Percentiles rank a stretch among this genome's conserved stretches.
These are phyloP conservation scores for Pseudogymnoascus verrucosus DNA, from an alignment of 2,329 filamentous ascomycete genomes.

Conservation along the genomic window DNA sequence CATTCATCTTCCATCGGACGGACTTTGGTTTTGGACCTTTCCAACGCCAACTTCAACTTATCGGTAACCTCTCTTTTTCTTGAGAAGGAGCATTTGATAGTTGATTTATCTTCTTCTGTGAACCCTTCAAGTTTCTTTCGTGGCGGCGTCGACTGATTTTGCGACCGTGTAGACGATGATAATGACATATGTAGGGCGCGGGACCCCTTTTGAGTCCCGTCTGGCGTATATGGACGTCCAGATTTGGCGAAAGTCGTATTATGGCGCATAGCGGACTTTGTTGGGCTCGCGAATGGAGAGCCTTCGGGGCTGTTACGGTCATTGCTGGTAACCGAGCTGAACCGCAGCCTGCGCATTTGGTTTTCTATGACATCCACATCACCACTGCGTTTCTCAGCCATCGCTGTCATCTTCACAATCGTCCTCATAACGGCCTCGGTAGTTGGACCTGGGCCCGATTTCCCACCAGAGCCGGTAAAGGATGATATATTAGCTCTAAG, in stretches of 20 bases:
- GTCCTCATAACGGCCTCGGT: conserved; percentile 89
- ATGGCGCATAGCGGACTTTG: conserved; percentile 19
- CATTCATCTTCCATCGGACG: conserved; percentile 23
- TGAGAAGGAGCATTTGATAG: conserved; percentile 46
- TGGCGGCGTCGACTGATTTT: conserved; percentile 30
- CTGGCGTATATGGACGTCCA: conserved; percentile 24
- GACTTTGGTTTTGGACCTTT: conserved; percentile 24
- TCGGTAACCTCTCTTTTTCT: conserved; percentile 44
- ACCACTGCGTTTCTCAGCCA: conserved; percentile 84
- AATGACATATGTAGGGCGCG: conserved; percentile 24
- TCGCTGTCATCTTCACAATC: conserved; percentile 83
- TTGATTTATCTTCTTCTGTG: conserved; percentile 49
- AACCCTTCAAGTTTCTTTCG: conserved; percentile 57
- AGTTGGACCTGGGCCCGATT: conserved; percentile 50
- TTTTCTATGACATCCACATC: conserved; percentile 87
- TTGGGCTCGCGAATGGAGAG: conserved; percentile 32
- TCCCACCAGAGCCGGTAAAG: conserved; percentile 38
- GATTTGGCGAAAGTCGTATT: conserved; percentile 21
- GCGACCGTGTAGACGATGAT: conserved; percentile 22
- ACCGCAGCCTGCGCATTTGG: conserved; percentile 67
- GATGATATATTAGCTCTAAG: conserved; percentile 71
- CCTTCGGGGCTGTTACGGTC: conserved; percentile 29
- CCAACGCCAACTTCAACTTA: conserved; percentile 35
- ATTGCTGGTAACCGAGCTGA: conserved; percentile 29
- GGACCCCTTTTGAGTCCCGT: conserved; percentile 21